Percentiles rank a stretch among this genome's conserved stretches.
These are phyloP conservation scores for Backusella liffmaniae DNA, from an alignment of 192 early-diverging fungal genomes.

Conservation along the genomic window DNA sequence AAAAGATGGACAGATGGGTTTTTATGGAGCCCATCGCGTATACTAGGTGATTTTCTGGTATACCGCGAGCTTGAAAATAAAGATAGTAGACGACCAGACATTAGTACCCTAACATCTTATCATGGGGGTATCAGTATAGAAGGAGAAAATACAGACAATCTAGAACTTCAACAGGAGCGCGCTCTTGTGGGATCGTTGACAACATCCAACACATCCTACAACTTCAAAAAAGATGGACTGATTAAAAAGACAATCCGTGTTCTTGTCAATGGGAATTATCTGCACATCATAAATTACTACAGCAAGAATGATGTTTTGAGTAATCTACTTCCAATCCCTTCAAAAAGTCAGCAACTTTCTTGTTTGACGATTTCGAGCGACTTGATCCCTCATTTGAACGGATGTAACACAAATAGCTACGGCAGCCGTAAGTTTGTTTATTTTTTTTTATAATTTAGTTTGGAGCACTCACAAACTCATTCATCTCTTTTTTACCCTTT, in stretches of 20 bases:
- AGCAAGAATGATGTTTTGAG: conserved; percentile 50
- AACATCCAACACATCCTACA: conserved; percentile 23
- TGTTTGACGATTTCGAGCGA: conserved; percentile 53
- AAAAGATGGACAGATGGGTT: conserved; percentile 75
- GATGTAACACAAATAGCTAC: background rate
- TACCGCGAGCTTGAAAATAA: conserved; percentile 52
- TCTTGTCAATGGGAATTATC: conserved; percentile 37
- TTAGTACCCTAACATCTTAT: background rate
- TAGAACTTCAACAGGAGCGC: conserved; percentile 12
- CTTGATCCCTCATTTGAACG: conserved; percentile 23
- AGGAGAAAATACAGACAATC: background rate
- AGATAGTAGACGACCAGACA: conserved; percentile 16
- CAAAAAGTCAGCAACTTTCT: conserved; percentile 46
- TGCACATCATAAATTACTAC: conserved; percentile 39
- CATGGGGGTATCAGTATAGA: background rate
- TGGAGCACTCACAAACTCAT: background rate
- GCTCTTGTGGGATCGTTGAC: conserved; percentile 30
- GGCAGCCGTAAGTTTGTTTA: background rate
- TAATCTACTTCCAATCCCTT: conserved; percentile 48
- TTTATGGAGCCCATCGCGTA: conserved; percentile 66
- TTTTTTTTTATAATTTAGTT: background rate
- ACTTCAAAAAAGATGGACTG: conserved; percentile 46
- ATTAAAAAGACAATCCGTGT: conserved; percentile 69
- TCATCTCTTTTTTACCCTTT: background rate
- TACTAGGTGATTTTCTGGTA: conserved; percentile 64